phyloP scores from a whole-genome alignment of 75 land plant genomes.

The Pinus tabuliformis region DNA sequence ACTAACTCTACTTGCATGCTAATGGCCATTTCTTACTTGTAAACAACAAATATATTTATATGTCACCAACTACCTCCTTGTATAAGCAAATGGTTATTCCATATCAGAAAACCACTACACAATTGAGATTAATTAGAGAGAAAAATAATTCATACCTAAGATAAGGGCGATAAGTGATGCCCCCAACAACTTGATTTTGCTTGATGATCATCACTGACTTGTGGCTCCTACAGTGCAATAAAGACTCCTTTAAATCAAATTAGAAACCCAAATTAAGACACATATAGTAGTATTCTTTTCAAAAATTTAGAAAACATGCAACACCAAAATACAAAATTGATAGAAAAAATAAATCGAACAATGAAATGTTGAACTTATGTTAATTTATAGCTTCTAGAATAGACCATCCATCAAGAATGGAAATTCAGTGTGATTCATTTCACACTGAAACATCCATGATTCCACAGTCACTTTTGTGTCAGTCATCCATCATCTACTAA shows the following conservation, averaged over 20 bases:
- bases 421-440: background rate
- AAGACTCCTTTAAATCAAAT: background rate
- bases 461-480: background rate
- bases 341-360: too few species aligned
- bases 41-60: background rate
- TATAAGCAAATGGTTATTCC: background rate
- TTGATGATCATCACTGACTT: slow-evolving; percentile 98
- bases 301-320: background rate
- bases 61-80: background rate
- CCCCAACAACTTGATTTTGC: slow-evolving; percentile 90
- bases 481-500: background rate
- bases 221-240: slow-evolving; percentile 70
- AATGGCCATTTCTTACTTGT: too few species aligned
- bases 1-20: too few species aligned
- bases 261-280: background rate
- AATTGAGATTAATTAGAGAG: background rate
- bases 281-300: background rate
- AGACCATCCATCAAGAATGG: background rate
- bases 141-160: slow-evolving; percentile 43
- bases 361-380: too few species aligned
- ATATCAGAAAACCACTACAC: background rate
- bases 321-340: slow-evolving; percentile 1
- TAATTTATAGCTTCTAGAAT: background rate
- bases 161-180: slow-evolving; percentile 98
- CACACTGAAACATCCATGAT: background rate